These are phyloP conservation scores for Botrytis medusae DNA, from an alignment of 2,329 filamentous ascomycete genomes.

Conservation along the genomic window DNA sequence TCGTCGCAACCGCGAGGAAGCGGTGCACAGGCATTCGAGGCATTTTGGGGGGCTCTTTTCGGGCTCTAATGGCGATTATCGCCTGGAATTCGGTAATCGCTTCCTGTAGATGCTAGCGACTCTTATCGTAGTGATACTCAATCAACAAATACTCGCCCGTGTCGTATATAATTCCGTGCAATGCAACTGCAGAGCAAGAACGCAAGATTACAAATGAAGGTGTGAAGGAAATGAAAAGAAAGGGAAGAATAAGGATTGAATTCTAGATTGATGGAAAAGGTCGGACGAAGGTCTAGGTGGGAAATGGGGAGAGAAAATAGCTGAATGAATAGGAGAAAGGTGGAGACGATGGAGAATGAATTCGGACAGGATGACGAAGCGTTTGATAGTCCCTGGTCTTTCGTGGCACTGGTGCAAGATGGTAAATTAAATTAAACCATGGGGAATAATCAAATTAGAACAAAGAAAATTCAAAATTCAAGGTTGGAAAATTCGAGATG, in stretches of 20 bases:
- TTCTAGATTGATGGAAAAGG: background rate
- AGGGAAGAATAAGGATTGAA: background rate
- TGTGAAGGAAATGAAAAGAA: background rate
- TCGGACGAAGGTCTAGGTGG: background rate
- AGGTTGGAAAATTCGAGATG: background rate
- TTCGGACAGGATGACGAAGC: slow-evolving; percentile 10
- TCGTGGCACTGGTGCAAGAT: background rate
- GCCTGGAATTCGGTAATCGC: background rate
- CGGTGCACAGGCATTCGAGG: slow-evolving; percentile 19
- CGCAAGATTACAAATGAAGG: slow-evolving; percentile 3
- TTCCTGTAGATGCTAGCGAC: background rate
- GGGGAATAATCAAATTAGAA: background rate
- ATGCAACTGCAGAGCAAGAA: background rate
- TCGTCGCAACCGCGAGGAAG: slow-evolving; percentile 10
- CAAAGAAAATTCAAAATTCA: background rate
- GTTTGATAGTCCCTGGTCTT: slow-evolving; percentile 2
- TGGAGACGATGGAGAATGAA: slow-evolving; percentile 11
- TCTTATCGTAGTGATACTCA: background rate
- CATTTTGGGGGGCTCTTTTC: slow-evolving; percentile 7
- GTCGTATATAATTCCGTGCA: background rate
- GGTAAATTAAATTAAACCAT: slow-evolving; percentile 1
- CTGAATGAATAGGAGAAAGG: slow-evolving; percentile 16
- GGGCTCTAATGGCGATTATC: slow-evolving; percentile 1
- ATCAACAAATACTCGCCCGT: background rate
- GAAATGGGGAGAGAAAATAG: background rate